Evolutionary conservation across 169 alveolate species (phyloP).

Genomic region (Cryptosporidium xiaoi): DNA sequence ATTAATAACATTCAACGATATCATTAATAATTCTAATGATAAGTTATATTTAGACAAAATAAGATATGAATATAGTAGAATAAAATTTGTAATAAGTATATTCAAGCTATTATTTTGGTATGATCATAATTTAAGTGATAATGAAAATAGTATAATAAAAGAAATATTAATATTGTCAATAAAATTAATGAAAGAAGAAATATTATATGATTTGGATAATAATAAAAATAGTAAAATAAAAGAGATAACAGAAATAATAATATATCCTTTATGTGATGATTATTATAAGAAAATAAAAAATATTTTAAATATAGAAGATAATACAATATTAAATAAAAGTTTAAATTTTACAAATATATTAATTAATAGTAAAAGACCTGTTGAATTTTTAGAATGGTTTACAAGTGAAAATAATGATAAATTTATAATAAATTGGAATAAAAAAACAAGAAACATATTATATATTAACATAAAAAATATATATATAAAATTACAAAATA

Average conservation of each 20-base stretch:
- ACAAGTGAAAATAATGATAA: slow-evolving; percentile 19
- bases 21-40: neutral
- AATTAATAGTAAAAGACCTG: slow-evolving; percentile 23
- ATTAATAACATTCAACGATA: slow-evolving; percentile 73
- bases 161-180: slow-evolving; percentile 11
- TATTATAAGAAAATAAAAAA: slow-evolving; percentile 6
- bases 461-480: neutral
- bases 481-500: neutral
- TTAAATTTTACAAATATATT: neutral
- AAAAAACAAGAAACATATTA: neutral
- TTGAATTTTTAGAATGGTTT: slow-evolving; percentile 60
- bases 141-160: neutral
- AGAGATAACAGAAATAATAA: slow-evolving; percentile 16
- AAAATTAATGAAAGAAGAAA: neutral
- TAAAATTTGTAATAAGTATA: neutral
- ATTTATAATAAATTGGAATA: slow-evolving; percentile 20
- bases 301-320: neutral
- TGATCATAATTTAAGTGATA: neutral
- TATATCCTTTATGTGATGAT: slow-evolving; percentile 20
- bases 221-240: neutral
- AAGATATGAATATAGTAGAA: neutral
- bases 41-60: neutral
- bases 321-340: neutral
- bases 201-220: neutral
- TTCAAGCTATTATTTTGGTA: slow-evolving; percentile 4